Evolutionary conservation across 192 early-diverging fungal species (phyloP), one percentile per base, ranked within the genome.

Genomic region (Dissophora ornata): DNA sequence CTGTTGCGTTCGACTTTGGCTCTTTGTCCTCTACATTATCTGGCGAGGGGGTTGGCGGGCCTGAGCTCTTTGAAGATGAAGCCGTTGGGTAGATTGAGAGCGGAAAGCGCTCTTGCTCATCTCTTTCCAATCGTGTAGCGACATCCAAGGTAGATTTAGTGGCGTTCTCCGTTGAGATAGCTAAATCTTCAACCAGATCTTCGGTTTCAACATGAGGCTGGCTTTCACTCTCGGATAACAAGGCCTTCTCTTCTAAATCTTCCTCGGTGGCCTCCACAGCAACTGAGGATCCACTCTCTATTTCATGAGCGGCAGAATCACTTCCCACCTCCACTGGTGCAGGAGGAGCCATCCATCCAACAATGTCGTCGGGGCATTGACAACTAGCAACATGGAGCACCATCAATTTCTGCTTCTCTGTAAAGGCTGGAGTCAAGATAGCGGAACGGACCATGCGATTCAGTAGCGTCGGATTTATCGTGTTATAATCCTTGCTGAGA

Each of bases 391-490:
- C 73, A 33, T 80, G 77, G 11, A 92, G 66, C 3, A 93, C 74
- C 63, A 87, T 86, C 13, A 74, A 41, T 63, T 92, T 94, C 68
- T 94, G 93, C 52, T 85, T 82, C 59, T 93, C 90, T 0, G 90
- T 94, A 51, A 94, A 94, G 0, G 86, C 82, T 3, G 91, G 88
- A 0, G 87, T 90, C 48, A 88, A 80, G 16, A 93, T 77, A n/a
- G 90, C 89, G 18, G 83, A 81, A 7, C 90, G 82, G 3, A 90
- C 78, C 67, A 93, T 61, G 11, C 91, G 58, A 10, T 50, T 67
- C 16, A 89, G 30, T 34, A 91, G 67, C 11, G 71, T 85, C 1
- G 82, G 60, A 15, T 89, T 83, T 44, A 93, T 86, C 22, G 87
- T 83, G 45, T 74, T 83, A 52, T 86, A 83, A 45, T 86, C 78